Evolutionary conservation across 2,329 filamentous ascomycete species (phyloP).

Genomic region (Fonsecaea monophora): DNA sequence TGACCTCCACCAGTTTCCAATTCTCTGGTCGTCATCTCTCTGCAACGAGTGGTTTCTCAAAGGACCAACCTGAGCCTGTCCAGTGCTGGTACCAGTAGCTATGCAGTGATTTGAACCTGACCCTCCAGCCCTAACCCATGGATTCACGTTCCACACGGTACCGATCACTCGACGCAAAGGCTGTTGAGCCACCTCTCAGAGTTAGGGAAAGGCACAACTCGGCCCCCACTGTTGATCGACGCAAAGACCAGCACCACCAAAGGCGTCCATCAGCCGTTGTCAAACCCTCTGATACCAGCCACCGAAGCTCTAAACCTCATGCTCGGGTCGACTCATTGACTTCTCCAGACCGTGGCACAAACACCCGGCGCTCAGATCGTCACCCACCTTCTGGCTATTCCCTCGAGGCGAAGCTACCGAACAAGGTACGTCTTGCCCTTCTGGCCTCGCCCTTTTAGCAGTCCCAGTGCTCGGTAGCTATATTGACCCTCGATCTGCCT

Average conservation of each 20-base stretch:
- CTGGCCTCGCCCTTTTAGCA: not conserved
- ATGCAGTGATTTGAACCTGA: conserved; percentile 23
- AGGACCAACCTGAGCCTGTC: conserved; percentile 20
- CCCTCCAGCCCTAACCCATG: conserved; percentile 33
- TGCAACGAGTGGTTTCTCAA: conserved; percentile 3
- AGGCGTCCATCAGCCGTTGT: conserved; percentile 32
- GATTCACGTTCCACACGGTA: conserved; percentile 39
- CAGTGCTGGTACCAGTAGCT: not conserved
- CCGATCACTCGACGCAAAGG: conserved; percentile 38
- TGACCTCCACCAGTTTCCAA: conserved; percentile 27
- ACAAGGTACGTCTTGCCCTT: conserved; percentile 26
- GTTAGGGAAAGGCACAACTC: conserved; percentile 40
- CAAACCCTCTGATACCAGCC: conserved; percentile 30
- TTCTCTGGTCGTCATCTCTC: conserved; percentile 15
- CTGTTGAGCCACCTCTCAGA: conserved; percentile 29
- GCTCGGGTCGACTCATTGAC: conserved; percentile 29
- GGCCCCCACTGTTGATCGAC: conserved; percentile 34
- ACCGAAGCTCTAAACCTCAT: conserved; percentile 33
- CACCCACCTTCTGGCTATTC: conserved; percentile 15
- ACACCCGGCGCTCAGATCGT: conserved; percentile 18
- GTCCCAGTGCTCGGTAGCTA: not conserved
- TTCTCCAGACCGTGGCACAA: conserved; percentile 23
- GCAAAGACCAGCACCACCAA: conserved; percentile 31
- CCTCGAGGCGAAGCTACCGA: conserved; percentile 23
- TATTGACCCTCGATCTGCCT: conserved; percentile 17